Conservation (phyloP, 805 yeast genomes). For the Metschnikowia koreensis region DNA sequence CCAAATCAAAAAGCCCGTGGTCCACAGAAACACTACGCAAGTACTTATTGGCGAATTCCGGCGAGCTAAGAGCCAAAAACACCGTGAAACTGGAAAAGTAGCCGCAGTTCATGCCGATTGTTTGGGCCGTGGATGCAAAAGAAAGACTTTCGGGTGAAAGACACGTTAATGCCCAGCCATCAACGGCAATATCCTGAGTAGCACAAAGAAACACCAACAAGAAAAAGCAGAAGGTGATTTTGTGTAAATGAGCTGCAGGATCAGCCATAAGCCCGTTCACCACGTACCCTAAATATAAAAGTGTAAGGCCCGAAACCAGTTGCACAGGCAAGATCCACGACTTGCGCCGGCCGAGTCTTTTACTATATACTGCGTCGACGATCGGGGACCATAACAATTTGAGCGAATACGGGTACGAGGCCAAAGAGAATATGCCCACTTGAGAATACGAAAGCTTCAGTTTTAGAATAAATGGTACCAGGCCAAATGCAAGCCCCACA, state of each 20-base stretch:
- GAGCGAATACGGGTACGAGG: slow-evolving; percentile 91
- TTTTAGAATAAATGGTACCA: slow-evolving; percentile 86
- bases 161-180: slow-evolving; percentile 97
- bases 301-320: slow-evolving; percentile 65
- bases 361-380: slow-evolving; percentile 80
- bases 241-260: slow-evolving; percentile 49
- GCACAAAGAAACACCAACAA: slow-evolving; percentile 84
- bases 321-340: slow-evolving; percentile 97
- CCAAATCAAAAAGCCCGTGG: slow-evolving; percentile 66
- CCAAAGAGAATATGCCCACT: slow-evolving; percentile 86
- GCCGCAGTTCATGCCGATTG: slow-evolving; percentile 91
- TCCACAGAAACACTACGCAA: slow-evolving; percentile 60
- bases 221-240: slow-evolving; percentile 71
- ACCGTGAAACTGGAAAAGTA: slow-evolving; percentile 90
- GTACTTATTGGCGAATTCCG: slow-evolving; percentile 88
- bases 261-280: slow-evolving; percentile 49
- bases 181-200: slow-evolving; percentile 98
- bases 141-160: slow-evolving; percentile 74
- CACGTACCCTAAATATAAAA: slow-evolving; percentile 60
- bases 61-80: slow-evolving; percentile 84
- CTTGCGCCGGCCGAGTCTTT: slow-evolving; percentile 72
- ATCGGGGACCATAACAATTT: slow-evolving; percentile 95
- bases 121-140: slow-evolving; percentile 96
- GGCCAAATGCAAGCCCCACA: slow-evolving; percentile 92
- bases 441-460: slow-evolving; percentile 81